Evolutionary conservation across 1,284 basidiomycete genomes (phyloP), one percentile per base, ranked within the genome.

Genomic region (Grifola frondosa): DNA sequence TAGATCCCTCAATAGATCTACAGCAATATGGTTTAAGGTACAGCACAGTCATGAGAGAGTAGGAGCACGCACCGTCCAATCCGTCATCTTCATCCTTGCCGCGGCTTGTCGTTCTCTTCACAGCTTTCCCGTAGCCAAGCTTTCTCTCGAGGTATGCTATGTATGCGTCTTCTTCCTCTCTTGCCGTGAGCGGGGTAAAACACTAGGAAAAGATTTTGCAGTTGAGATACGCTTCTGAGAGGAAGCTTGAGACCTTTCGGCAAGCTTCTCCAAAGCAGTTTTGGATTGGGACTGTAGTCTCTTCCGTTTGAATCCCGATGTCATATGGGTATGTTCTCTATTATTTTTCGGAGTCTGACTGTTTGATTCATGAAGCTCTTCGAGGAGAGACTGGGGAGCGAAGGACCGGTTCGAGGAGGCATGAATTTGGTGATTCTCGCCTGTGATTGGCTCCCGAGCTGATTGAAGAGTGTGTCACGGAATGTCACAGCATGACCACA

Each of bases 241-340:
- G 25, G 46, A 19, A 4, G 46, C 35, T 13, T 46, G 44, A 6
- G 61, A 38, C 22, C 57, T 52, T 10, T 36, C 45, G 2, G 50
- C 57, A 16, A 70, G 60, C 48, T 64, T 72, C 42, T 72, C 67
- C 6, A 73, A 57, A 0, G 66, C 59, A 1, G 61, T 64, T 25
- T 52, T 51, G 17, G 33, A 30, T 26, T 48, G 6, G 48, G 29
- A 38, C 22, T 49, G 37, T 47, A 17, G 49, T 20, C 28, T 30
- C 29, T 22, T 46, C 26, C 24, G 48, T 29, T 30, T 40, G 5
- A 29, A 31, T 23, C 13, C 25, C 16, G 15, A 26, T 22, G 7
- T 37, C 33, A 19, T 4, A 21, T 17, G 17, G 16, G 44, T 32
- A 31, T 31, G 46, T 29, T n/a, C n/a, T 29, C 21, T 5, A 20